phyloP scores from a whole-genome alignment of 2,329 filamentous ascomycete species.

The Paecilomyces dactylethromorphus region DNA sequence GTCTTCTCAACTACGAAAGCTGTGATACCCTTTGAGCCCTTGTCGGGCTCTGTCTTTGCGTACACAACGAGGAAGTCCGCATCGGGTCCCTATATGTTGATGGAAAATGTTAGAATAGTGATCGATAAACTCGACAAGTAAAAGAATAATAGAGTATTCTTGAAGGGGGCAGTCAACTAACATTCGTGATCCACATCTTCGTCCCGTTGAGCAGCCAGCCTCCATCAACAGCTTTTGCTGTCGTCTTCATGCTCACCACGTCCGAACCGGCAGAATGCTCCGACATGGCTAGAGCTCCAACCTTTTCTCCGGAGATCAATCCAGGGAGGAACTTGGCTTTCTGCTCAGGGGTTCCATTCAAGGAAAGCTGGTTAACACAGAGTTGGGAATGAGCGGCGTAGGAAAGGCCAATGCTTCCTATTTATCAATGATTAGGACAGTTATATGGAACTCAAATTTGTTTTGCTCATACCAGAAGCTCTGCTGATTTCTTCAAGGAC shows the following conservation, averaged over 20 bases:
- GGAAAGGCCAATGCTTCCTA: slow-evolving; percentile 59
- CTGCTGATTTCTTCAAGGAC: slow-evolving; percentile 93
- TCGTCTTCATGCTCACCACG: slow-evolving; percentile 91
- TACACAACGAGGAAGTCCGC: slow-evolving; percentile 95
- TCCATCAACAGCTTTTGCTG: slow-evolving; percentile 71
- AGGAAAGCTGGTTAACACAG: slow-evolving; percentile 90
- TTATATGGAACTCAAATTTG: background rate
- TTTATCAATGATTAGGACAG: background rate
- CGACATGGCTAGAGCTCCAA: slow-evolving; percentile 91
- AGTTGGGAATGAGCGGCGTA: slow-evolving; percentile 95
- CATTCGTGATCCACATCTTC: slow-evolving; percentile 99
- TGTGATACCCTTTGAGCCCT: slow-evolving; percentile 83
- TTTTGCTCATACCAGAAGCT: slow-evolving; percentile 56
- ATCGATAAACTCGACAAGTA: background rate
- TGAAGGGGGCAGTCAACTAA: slow-evolving; percentile 19
- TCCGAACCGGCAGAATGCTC: slow-evolving; percentile 87
- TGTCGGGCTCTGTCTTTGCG: slow-evolving; percentile 80
- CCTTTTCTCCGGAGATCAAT: slow-evolving; percentile 69
- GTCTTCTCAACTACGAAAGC: slow-evolving; percentile 77
- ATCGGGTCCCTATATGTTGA: slow-evolving; percentile 59
- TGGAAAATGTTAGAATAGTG: background rate
- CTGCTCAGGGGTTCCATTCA: slow-evolving; percentile 76
- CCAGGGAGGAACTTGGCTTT: slow-evolving; percentile 75
- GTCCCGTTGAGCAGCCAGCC: slow-evolving; percentile 81
- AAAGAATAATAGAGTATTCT: background rate